Conservation (phyloP, 371 early-diverging fungal genomes). For the Mortierella sp. region DNA sequence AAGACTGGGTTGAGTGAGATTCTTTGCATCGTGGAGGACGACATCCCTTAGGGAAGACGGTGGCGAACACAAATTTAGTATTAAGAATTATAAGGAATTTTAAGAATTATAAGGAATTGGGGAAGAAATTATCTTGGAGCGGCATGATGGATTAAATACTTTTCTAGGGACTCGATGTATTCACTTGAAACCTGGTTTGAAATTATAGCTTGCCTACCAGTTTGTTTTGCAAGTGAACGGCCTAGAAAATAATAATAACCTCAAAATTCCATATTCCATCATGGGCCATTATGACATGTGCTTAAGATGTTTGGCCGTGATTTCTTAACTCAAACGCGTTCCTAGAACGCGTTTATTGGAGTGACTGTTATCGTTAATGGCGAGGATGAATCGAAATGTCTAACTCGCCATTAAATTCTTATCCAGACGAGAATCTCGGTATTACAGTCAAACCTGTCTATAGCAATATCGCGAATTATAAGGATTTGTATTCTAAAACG, state of each 20-base stretch:
- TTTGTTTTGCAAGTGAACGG: constrained; percentile 12
- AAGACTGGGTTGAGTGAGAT: constrained; percentile 9
- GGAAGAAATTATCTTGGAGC: not conserved
- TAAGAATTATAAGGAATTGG: too few relatives aligned
- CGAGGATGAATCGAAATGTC: constrained; percentile 16
- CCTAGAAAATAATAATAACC: not conserved
- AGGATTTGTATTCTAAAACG: too few relatives aligned
- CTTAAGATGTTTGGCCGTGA: not conserved
- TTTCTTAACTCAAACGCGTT: not conserved
- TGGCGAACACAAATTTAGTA: not conserved
- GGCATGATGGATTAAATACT: constrained; percentile 12
- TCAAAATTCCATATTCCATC: constrained; percentile 19
- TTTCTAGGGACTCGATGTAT: not conserved
- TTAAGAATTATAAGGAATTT: too few relatives aligned
- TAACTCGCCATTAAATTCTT: constrained; percentile 7
- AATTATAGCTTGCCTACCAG: not conserved
- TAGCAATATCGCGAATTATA: too few relatives aligned
- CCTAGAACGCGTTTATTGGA: not conserved
- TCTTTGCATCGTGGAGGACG: constrained; percentile 4
- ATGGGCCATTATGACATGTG: constrained; percentile 1
- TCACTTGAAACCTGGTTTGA: not conserved
- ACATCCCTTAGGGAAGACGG: not conserved
- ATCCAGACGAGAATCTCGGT: not conserved
- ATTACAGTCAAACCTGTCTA: too few relatives aligned
- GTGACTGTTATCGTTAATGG: not conserved